Conservation (phyloP, 345 rosid genomes). For the Litchi chinensis region DNA sequence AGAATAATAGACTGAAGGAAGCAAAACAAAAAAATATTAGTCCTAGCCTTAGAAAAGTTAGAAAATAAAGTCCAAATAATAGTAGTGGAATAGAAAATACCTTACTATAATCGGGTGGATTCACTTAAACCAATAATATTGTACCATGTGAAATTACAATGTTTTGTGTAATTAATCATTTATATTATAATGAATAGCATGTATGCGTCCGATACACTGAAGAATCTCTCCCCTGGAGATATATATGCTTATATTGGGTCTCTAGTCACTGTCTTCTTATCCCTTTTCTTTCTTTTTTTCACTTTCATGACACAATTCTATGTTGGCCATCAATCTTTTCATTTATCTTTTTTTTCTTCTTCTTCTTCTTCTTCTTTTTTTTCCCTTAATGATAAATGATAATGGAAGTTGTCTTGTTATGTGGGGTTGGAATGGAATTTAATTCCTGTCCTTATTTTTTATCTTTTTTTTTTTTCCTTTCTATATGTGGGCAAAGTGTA, state of each 20-base stretch:
- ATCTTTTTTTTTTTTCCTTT: background rate
- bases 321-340: constrained; percentile 1
- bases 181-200: too few species aligned
- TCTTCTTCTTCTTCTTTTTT: background rate
- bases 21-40: constrained; percentile 3
- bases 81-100: background rate
- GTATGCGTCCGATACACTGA: background rate
- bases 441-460: background rate
- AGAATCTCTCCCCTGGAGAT: background rate
- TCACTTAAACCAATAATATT: too few species aligned
- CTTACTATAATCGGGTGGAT: too few species aligned
- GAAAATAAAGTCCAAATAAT: constrained; percentile 6
- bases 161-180: too few species aligned
- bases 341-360: constrained; percentile 17
- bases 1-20: constrained; percentile 9
- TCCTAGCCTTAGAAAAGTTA: background rate
- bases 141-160: too few species aligned
- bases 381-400: constrained; percentile 15
- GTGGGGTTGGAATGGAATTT: constrained; percentile 17
- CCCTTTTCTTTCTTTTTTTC: background rate
- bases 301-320: constrained; percentile 17
- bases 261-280: background rate
- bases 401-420: constrained; percentile 17
- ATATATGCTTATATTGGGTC: background rate
- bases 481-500: background rate